These are phyloP conservation scores for Plasmodium knowlesi DNA, from an alignment of 169 alveolate species.

Conservation along the genomic window DNA sequence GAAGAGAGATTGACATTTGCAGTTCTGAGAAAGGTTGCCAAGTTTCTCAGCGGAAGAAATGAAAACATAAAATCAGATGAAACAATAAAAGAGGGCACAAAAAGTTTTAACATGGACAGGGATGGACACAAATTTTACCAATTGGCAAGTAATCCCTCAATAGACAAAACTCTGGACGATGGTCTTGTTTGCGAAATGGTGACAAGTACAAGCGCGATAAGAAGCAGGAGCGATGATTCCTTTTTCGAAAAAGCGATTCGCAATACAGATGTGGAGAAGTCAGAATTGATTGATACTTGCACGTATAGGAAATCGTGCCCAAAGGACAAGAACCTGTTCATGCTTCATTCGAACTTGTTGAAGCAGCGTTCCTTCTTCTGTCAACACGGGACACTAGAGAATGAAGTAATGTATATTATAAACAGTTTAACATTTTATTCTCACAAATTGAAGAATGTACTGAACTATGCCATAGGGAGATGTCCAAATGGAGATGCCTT, in stretches of 20 bases:
- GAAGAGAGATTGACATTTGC: neutral
- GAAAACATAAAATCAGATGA: neutral
- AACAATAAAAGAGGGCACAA: neutral
- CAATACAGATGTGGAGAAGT: neutral
- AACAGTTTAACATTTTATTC: conserved; percentile 36
- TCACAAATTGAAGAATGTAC: conserved; percentile 28
- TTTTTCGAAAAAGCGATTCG: conserved; percentile 7
- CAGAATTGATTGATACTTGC: neutral
- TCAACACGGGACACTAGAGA: neutral
- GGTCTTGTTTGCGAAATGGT: neutral
- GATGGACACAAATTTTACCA: neutral
- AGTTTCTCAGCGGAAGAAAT: neutral
- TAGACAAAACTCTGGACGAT: neutral
- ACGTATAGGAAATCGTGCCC: neutral
- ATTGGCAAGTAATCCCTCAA: neutral
- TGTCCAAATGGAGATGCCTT: neutral
- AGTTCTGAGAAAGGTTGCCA: conserved; percentile 2
- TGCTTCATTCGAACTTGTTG: conserved; percentile 18
- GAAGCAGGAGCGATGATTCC: conserved; percentile 19
- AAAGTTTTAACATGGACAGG: neutral
- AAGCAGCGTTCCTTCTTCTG: conserved; percentile 29
- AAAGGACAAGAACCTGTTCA: conserved; percentile 1
- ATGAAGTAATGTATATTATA: conserved; percentile 12
- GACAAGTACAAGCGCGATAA: neutral
- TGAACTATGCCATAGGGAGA: conserved; percentile 33